Percentiles rank a stretch among this genome's conserved stretches.
Conservation (phyloP, 371 early-diverging fungal genomes). For the Mortierella sp. region DNA sequence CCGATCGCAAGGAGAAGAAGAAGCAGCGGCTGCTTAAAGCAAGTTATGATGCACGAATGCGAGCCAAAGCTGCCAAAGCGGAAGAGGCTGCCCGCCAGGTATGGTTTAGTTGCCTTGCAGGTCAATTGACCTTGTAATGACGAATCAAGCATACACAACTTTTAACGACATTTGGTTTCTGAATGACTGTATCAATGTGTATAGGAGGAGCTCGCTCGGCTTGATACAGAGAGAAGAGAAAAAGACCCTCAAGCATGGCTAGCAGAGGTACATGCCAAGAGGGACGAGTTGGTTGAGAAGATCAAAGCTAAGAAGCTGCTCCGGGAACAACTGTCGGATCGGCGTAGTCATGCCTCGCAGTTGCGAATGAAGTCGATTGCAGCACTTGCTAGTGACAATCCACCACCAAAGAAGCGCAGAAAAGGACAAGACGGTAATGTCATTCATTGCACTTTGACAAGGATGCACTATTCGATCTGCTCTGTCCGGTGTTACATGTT, state of each 20-base stretch:
- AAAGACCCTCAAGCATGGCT: constrained; percentile 82
- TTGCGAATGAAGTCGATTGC: constrained; percentile 88
- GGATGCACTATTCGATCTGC: too few species aligned
- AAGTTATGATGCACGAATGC: constrained; percentile 82
- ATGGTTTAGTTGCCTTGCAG: background rate
- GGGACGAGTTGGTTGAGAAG: constrained; percentile 69
- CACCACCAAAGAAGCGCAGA: constrained; percentile 61
- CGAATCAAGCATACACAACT: too few species aligned
- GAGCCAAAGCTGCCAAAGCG: constrained; percentile 82
- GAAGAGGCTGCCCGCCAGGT: constrained; percentile 72
- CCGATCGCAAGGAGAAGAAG: constrained; percentile 84
- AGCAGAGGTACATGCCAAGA: constrained; percentile 68
- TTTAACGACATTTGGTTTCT: too few species aligned
- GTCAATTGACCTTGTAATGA: background rate
- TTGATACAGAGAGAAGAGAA: constrained; percentile 78
- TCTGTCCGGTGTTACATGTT: too few species aligned
- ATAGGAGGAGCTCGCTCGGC: constrained; percentile 70
- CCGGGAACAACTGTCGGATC: constrained; percentile 82
- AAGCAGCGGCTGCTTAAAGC: constrained; percentile 87
- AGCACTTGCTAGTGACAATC: constrained; percentile 76
- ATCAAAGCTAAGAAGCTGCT: constrained; percentile 72
- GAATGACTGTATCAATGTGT: background rate
- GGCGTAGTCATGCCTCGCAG: constrained; percentile 88
- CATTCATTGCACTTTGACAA: too few species aligned
- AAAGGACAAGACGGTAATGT: constrained; percentile 66